Conservation (phyloP, 1,284 basidiomycete genomes). For the Tausonia pullulans region DNA sequence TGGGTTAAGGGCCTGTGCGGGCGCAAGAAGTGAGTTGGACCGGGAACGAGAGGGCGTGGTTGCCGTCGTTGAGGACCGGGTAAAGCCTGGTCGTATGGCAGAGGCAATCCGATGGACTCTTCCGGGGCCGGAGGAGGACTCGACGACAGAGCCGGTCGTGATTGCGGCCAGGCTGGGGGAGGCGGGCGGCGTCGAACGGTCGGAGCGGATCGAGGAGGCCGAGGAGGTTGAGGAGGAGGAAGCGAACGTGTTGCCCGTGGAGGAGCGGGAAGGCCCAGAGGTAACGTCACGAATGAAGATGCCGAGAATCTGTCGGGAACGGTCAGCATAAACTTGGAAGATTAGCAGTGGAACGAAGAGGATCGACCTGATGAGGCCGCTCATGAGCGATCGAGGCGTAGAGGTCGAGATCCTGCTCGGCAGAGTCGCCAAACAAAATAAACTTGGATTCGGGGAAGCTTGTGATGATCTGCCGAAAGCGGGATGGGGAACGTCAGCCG, state of each 20-base stretch:
- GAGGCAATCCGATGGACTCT: conserved; percentile 6
- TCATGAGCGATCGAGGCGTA: conserved; percentile 61
- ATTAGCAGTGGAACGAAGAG: background rate
- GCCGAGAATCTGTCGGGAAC: conserved; percentile 45
- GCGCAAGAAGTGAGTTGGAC: too few relatives aligned
- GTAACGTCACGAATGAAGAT: conserved; percentile 66
- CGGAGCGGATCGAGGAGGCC: background rate
- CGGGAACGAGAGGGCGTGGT: too few relatives aligned
- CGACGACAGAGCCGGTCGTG: background rate
- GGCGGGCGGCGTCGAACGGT: background rate
- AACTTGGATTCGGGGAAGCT: conserved; percentile 63
- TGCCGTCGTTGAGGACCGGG: background rate
- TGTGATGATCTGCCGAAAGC: conserved; percentile 43
- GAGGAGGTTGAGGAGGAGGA: background rate
- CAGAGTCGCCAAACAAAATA: conserved; percentile 73
- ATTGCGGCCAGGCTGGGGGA: background rate
- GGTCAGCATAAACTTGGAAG: background rate
- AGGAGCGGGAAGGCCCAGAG: background rate
- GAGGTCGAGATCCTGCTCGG: conserved; percentile 78
- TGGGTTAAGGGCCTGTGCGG: too few relatives aligned
- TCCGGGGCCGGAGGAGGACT: background rate
- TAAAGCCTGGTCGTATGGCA: conserved; percentile 5
- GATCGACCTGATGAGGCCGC: conserved; percentile 39
- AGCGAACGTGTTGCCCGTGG: background rate
- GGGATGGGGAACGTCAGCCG: background rate